Percentiles rank a stretch among this genome's conserved stretches.
Evolutionary conservation across 2,329 filamentous ascomycete genomes (phyloP).

Genomic region (Fusarium tupiense): DNA sequence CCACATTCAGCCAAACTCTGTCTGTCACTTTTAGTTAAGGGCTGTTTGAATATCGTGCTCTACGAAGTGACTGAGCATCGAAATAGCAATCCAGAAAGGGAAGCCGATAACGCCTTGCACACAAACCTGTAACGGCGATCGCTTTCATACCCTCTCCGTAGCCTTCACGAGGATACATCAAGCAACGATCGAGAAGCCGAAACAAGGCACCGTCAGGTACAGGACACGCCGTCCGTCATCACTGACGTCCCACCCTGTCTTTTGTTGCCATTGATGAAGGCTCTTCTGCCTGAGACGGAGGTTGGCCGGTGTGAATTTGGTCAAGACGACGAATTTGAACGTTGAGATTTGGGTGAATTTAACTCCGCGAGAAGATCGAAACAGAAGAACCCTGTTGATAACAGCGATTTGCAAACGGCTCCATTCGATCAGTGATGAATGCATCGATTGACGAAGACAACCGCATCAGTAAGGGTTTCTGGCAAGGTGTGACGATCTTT

Average conservation of each 20-base stretch:
- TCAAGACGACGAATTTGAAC: background rate
- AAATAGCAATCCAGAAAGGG: constrained; percentile 27
- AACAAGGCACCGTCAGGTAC: constrained; percentile 31
- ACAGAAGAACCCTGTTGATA: constrained; percentile 34
- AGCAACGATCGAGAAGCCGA: constrained; percentile 22
- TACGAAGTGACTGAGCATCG: background rate
- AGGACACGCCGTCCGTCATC: constrained; percentile 32
- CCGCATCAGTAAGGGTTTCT: constrained; percentile 23
- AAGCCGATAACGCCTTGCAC: constrained; percentile 22
- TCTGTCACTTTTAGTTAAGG: background rate
- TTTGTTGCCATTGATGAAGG: constrained; percentile 10
- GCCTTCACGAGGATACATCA: constrained; percentile 5
- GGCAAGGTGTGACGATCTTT: constrained; percentile 27
- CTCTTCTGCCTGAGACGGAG: constrained; percentile 27
- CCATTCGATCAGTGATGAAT: constrained; percentile 34
- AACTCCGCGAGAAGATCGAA: constrained; percentile 8
- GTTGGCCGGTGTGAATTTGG: constrained; percentile 37
- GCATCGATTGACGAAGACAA: constrained; percentile 32
- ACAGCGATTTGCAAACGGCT: constrained; percentile 27
- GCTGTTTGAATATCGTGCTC: constrained; percentile 9
- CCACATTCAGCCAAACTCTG: constrained; percentile 21
- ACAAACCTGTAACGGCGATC: constrained; percentile 29
- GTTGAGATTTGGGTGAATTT: constrained; percentile 5
- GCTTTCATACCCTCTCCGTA: constrained; percentile 15
- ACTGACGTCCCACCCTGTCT: constrained; percentile 34